phyloP scores from a whole-genome alignment of 768 basidiomycete genomes.

The Amanita thiersii region DNA sequence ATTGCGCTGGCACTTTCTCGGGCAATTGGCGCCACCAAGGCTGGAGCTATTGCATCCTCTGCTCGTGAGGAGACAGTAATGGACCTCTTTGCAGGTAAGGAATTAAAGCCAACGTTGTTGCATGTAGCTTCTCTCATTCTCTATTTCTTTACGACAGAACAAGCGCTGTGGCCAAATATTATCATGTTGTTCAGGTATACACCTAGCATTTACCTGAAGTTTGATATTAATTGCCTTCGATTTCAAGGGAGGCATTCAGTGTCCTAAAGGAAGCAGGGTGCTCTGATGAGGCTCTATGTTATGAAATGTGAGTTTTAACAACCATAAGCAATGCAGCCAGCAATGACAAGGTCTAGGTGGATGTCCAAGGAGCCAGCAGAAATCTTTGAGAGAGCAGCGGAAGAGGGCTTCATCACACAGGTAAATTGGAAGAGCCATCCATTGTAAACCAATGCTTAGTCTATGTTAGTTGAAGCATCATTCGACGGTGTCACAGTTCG shows the following conservation, averaged over 20 bases:
- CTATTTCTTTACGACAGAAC: conserved; percentile 24
- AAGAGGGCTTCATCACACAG: conserved; percentile 56
- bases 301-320: conserved; percentile 43
- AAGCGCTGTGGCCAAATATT: conserved; percentile 61
- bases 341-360: conserved; percentile 34
- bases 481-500: conserved; percentile 54
- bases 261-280: conserved; percentile 57
- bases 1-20: conserved; percentile 46
- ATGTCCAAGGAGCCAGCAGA: conserved; percentile 68
- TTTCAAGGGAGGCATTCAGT: conserved; percentile 45
- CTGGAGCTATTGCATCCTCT: conserved; percentile 56
- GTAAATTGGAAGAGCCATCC: conserved; percentile 18
- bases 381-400: conserved; percentile 60
- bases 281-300: conserved; percentile 59
- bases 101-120: conserved; percentile 2
- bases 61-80: conserved; percentile 56
- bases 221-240: background rate
- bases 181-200: conserved; percentile 50
- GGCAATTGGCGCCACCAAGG: conserved; percentile 54
- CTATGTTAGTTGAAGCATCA: conserved; percentile 45
- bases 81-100: conserved; percentile 50
- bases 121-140: background rate
- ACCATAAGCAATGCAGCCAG: background rate
- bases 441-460: background rate
- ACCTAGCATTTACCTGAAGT: background rate